Conservation (phyloP, 2,329 filamentous ascomycete species). For the Paradendryphiella salina region DNA sequence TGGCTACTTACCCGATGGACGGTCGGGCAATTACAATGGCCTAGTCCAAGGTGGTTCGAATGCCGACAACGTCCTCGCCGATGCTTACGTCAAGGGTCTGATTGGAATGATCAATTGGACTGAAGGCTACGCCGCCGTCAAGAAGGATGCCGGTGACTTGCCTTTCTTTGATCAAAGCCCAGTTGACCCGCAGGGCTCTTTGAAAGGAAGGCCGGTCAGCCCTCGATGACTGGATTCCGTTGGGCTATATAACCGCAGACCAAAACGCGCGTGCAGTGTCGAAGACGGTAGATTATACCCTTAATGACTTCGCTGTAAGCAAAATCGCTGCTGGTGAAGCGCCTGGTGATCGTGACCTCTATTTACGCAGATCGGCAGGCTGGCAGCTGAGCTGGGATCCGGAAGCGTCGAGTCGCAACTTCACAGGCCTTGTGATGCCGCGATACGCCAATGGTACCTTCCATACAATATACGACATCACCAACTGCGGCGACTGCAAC, state of each 20-base stretch:
- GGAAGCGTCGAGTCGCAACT: constrained; percentile 44
- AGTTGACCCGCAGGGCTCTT: constrained; percentile 41
- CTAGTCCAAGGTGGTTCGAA: constrained; percentile 46
- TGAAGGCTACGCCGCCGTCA: constrained; percentile 69
- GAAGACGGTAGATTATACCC: constrained; percentile 50
- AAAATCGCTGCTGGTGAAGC: constrained; percentile 49
- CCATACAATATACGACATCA: constrained; percentile 48
- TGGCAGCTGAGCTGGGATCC: constrained; percentile 51
- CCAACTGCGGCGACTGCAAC: constrained; percentile 49
- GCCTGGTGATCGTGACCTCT: constrained; percentile 47
- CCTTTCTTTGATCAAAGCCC: constrained; percentile 44
- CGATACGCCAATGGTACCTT: constrained; percentile 44
- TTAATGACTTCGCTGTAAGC: constrained; percentile 51
- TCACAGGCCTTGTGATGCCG: constrained; percentile 45
- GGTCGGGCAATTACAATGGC: constrained; percentile 61
- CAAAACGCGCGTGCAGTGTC: constrained; percentile 47
- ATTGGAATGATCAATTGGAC: constrained; percentile 67
- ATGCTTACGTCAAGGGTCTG: constrained; percentile 69
- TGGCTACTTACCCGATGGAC: constrained; percentile 73
- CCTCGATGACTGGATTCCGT: constrained; percentile 50
- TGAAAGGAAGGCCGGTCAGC: constrained; percentile 51
- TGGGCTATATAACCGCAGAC: constrained; percentile 49
- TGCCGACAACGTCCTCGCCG: constrained; percentile 59
- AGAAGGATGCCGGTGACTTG: constrained; percentile 68
- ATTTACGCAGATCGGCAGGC: constrained; percentile 46